A percentile compares a stretch with the other conserved stretches of the same genome.
Conservation (phyloP, 176 grass and related monocot genomes). For the Pontederia crassipes region DNA sequence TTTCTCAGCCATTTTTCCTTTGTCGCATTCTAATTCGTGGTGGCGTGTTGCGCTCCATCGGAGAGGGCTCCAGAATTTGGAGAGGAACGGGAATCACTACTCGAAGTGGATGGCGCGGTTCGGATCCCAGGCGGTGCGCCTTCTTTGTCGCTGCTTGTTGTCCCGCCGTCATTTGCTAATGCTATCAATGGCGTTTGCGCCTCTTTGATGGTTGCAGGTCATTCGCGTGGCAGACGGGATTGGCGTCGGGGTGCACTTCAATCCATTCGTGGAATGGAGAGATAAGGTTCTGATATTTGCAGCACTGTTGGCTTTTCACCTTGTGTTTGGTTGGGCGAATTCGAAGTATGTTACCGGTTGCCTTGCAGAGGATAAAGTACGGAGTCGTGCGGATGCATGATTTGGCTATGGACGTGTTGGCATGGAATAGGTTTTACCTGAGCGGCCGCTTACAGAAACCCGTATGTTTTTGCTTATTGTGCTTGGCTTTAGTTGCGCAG, state of each 20-base stretch:
- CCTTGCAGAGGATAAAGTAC: conserved; percentile 70
- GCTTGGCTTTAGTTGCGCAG: neutral
- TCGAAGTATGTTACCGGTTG: neutral
- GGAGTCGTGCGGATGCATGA: conserved; percentile 79
- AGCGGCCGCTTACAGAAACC: conserved; percentile 93
- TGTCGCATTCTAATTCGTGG: conserved; percentile 5
- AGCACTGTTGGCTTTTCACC: neutral
- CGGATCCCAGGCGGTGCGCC: conserved; percentile 30
- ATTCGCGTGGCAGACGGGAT: conserved; percentile 44
- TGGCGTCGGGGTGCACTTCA: conserved; percentile 74
- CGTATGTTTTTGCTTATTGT: conserved; percentile 37
- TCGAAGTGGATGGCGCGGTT: conserved; percentile 52
- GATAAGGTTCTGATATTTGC: conserved; percentile 41
- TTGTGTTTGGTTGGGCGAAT: neutral
- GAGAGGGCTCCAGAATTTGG: conserved; percentile 41
- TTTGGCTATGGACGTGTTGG: conserved; percentile 67
- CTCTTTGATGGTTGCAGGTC: conserved; percentile 31
- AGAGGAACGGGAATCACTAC: conserved; percentile 65
- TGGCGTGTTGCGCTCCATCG: conserved; percentile 7
- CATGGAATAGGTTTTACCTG: conserved; percentile 81
- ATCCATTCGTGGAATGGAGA: conserved; percentile 83
- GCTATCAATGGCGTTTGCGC: neutral
- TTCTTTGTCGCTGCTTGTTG: conserved; percentile 1
- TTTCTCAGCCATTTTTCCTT: neutral
- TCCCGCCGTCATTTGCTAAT: neutral